phyloP scores from a whole-genome alignment of 768 basidiomycete species.

The Russula olivacea region DNA sequence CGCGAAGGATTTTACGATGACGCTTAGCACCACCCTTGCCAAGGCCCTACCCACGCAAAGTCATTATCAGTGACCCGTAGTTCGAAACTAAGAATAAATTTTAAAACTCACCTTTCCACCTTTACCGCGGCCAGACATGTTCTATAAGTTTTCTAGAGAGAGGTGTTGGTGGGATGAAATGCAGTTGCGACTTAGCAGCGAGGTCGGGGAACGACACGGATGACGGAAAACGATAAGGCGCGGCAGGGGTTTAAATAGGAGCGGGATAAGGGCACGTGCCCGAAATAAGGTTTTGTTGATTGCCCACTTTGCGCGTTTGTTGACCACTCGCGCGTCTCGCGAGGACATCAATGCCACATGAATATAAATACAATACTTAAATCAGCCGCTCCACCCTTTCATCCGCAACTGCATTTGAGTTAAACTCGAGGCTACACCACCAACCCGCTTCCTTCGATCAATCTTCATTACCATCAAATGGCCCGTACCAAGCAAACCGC shows the following conservation, averaged over 20 bases:
- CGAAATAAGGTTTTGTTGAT: constrained; percentile 29
- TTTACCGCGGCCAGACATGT: constrained; percentile 76
- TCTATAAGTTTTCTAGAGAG: constrained; percentile 24
- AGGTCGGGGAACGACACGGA: neutral
- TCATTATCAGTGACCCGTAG: neutral
- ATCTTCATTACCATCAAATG: constrained; percentile 37
- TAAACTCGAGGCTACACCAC: neutral
- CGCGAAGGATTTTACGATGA: constrained; percentile 75
- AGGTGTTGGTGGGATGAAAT: constrained; percentile 6
- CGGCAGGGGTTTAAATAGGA: constrained; percentile 27
- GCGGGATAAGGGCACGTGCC: constrained; percentile 19
- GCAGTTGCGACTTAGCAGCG: neutral
- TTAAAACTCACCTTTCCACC: constrained; percentile 53
- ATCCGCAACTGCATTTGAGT: constrained; percentile 6
- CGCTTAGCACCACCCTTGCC: constrained; percentile 78
- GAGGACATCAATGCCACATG: neutral
- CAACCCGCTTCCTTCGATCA: neutral
- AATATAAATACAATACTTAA: neutral
- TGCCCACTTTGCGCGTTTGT: constrained; percentile 27
- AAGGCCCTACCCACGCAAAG: constrained; percentile 45
- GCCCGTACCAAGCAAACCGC: constrained; percentile 74
- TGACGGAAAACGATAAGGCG: neutral
- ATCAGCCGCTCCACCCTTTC: neutral
- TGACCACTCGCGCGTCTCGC: constrained; percentile 8
- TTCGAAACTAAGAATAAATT: neutral